Percentiles rank a stretch among this genome's conserved stretches.
Evolutionary conservation across 2,329 filamentous ascomycete species (phyloP).

Genomic region (Penicillium sp.): DNA sequence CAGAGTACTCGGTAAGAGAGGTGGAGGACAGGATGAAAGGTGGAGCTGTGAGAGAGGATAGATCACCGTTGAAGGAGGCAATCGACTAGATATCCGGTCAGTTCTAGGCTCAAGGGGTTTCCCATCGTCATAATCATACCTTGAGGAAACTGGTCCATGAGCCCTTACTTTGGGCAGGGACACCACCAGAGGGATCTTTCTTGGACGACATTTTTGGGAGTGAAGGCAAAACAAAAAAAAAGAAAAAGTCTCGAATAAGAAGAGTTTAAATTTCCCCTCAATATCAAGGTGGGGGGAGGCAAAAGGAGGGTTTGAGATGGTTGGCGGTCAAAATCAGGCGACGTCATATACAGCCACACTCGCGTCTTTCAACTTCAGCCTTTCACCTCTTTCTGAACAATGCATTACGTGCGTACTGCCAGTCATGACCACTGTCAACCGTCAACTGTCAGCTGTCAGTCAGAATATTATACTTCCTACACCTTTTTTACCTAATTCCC

Average conservation of each 20-base stretch:
- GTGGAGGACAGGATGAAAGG: slow-evolving; percentile 77
- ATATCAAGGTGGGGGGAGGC: slow-evolving; percentile 4
- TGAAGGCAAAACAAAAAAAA: neutral
- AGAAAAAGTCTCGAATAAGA: neutral
- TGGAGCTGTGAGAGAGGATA: slow-evolving; percentile 73
- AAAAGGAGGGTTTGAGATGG: slow-evolving; percentile 4
- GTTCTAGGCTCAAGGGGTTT: neutral
- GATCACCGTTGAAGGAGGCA: slow-evolving; percentile 75
- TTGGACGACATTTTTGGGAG: slow-evolving; percentile 25
- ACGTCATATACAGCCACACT: slow-evolving; percentile 21
- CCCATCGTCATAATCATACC: slow-evolving; percentile 23
- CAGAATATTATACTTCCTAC: neutral
- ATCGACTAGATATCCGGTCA: slow-evolving; percentile 52
- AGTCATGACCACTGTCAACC: too few relatives aligned
- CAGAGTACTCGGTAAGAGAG: slow-evolving; percentile 73
- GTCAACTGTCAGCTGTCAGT: neutral
- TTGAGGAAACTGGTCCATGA: slow-evolving; percentile 49
- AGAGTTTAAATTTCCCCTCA: neutral
- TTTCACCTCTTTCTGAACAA: neutral
- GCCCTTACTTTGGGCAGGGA: slow-evolving; percentile 42
- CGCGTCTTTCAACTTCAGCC: neutral
- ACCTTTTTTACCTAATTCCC: neutral
- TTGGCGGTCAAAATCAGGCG: slow-evolving; percentile 22
- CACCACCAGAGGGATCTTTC: slow-evolving; percentile 40
- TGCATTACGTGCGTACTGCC: neutral